A percentile compares a stretch with the other conserved stretches of the same genome.
Conservation (phyloP, 306 rosid genomes). For the Pachyrhizus erosus region DNA sequence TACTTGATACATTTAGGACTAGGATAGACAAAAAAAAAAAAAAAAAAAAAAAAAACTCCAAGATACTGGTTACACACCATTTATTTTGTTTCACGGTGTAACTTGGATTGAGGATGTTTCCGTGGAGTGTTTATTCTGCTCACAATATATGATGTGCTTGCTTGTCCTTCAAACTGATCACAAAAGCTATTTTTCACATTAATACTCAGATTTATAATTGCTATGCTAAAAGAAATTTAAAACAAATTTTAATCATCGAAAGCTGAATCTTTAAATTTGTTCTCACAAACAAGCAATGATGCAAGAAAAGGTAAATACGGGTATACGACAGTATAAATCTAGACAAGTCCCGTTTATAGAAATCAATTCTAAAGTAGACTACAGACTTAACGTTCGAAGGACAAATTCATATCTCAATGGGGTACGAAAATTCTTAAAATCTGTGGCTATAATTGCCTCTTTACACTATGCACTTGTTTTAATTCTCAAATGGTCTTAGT, state of each 20-base stretch:
- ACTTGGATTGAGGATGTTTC: neutral
- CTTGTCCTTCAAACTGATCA: too few species aligned
- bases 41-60: neutral
- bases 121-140: neutral
- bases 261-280: neutral
- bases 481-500: conserved; percentile 18
- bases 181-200: neutral
- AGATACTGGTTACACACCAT: neutral
- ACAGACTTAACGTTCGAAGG: neutral
- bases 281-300: conserved; percentile 11
- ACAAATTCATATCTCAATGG: conserved; percentile 5
- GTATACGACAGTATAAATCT: neutral
- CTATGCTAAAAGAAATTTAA: neutral
- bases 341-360: conserved; percentile 33
- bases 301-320: conserved; percentile 9
- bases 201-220: neutral
- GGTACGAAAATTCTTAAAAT: conserved; percentile 35
- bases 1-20: neutral
- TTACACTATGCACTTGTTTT: conserved; percentile 22
- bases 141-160: neutral
- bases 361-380: conserved; percentile 23
- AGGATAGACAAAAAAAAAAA: neutral
- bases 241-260: neutral
- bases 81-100: neutral
- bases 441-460: conserved; percentile 29